phyloP scores from a whole-genome alignment of 805 yeast species.

The Candida boidinii region DNA sequence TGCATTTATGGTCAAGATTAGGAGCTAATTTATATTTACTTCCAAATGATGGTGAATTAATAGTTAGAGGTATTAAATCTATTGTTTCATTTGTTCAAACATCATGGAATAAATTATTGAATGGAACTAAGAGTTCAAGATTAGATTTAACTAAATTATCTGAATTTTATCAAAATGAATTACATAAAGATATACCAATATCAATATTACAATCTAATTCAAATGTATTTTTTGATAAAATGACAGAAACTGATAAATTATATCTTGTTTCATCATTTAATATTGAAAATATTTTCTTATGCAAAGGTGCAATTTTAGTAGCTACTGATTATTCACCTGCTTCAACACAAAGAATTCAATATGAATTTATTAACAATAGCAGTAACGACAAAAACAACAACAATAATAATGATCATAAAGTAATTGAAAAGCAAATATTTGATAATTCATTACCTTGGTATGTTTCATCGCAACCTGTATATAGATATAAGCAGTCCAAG shows the following conservation, averaged over 20 bases:
- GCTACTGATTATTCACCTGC: conserved; percentile 20
- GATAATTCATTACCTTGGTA: conserved; percentile 25
- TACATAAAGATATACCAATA: conserved; percentile 16
- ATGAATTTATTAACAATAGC: conserved; percentile 4
- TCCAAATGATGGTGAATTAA: conserved; percentile 16
- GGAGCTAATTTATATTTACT: conserved; percentile 25
- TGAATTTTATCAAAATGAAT: conserved; percentile 9
- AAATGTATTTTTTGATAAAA: conserved; percentile 24
- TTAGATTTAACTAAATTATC: conserved; percentile 13
- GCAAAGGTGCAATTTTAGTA: conserved; percentile 18
- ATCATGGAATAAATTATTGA: conserved; percentile 23
- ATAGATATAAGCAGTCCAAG: conserved; percentile 11
- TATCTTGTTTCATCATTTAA: conserved; percentile 22
- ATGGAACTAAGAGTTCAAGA: conserved; percentile 14
- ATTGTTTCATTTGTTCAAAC: conserved; percentile 24
- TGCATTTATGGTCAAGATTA: conserved; percentile 25
- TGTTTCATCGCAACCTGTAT: conserved; percentile 11
- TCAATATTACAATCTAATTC: conserved; percentile 17
- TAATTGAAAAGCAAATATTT: conserved; percentile 8
- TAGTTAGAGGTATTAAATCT: conserved; percentile 19
- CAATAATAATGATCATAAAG: not conserved
- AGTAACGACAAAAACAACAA: too few relatives aligned
- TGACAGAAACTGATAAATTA: conserved; percentile 14
- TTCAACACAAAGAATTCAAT: conserved; percentile 6
- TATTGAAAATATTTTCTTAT: conserved; percentile 13